phyloP scores from a whole-genome alignment of 2,329 filamentous ascomycete species.

The Rhynchosporium agropyri region DNA sequence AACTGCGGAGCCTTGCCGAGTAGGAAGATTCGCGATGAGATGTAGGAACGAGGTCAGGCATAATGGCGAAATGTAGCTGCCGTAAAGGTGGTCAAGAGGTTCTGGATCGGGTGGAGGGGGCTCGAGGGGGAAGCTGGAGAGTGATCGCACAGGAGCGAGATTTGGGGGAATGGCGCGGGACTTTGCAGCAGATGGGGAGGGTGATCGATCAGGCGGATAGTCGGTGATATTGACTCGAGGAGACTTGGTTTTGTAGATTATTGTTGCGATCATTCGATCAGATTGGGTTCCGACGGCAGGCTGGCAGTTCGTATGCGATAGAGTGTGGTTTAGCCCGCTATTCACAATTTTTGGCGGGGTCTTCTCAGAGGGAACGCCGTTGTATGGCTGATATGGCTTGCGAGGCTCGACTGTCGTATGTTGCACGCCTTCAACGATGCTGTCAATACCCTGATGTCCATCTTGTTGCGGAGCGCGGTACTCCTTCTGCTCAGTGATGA shows the following conservation, averaged over 20 bases:
- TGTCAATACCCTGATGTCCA: slow-evolving; percentile 64
- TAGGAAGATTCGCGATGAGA: slow-evolving; percentile 64
- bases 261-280: slow-evolving; percentile 61
- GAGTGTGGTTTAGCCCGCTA: slow-evolving; percentile 62
- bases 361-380: slow-evolving; percentile 61
- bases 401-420: slow-evolving; percentile 46
- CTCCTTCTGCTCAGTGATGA: slow-evolving; percentile 64
- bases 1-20: slow-evolving; percentile 53
- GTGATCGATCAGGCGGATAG: slow-evolving; percentile 44
- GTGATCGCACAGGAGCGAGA: slow-evolving; percentile 60
- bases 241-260: slow-evolving; percentile 60
- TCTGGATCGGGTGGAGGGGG: slow-evolving; percentile 56
- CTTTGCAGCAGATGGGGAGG: slow-evolving; percentile 35
- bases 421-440: slow-evolving; percentile 60
- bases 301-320: slow-evolving; percentile 66
- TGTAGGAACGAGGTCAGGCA: slow-evolving; percentile 68
- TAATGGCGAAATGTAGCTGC: slow-evolving; percentile 65
- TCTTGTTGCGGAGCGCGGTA: slow-evolving; percentile 57
- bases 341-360: slow-evolving; percentile 63
- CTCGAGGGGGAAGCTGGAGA: slow-evolving; percentile 62
- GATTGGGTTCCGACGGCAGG: slow-evolving; percentile 52
- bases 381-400: slow-evolving; percentile 54
- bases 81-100: slow-evolving; percentile 66
- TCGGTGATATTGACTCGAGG: slow-evolving; percentile 43
- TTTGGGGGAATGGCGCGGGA: slow-evolving; percentile 40